A percentile compares a stretch with the other conserved stretches of the same genome.
Evolutionary conservation across 345 rosid genomes (phyloP).

Genomic region (Hibiscus mutabilis): DNA sequence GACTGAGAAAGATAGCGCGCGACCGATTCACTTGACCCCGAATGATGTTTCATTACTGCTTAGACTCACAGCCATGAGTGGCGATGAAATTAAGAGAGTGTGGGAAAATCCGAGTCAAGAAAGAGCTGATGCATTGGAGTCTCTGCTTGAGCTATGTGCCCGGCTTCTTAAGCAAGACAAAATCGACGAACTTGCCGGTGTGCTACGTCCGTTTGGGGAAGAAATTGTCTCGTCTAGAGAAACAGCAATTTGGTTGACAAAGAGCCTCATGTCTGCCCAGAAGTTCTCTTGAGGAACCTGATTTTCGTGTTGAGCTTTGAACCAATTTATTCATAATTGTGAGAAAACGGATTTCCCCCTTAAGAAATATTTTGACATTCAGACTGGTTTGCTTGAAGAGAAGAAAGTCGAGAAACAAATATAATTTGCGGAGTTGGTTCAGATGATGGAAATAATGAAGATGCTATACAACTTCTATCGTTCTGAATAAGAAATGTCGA

Average conservation of each 20-base stretch:
- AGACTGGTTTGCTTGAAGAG: slow-evolving; percentile 28
- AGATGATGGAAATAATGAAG: slow-evolving; percentile 16
- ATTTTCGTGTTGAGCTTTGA: slow-evolving; percentile 13
- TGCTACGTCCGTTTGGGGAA: slow-evolving; percentile 86
- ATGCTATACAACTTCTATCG: slow-evolving; percentile 36
- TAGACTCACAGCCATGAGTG: slow-evolving; percentile 41
- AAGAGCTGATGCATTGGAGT: slow-evolving; percentile 51
- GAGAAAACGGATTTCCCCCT: neutral
- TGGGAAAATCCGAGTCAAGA: slow-evolving; percentile 60
- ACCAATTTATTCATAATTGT: slow-evolving; percentile 21
- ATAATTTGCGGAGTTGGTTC: slow-evolving; percentile 5
- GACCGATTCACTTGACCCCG: slow-evolving; percentile 23
- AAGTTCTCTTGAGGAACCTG: slow-evolving; percentile 52
- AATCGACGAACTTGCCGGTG: slow-evolving; percentile 78
- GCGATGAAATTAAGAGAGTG: slow-evolving; percentile 36
- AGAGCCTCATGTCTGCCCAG: slow-evolving; percentile 74
- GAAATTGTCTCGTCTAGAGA: slow-evolving; percentile 90
- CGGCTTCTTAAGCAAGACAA: slow-evolving; percentile 81
- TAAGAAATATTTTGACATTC: slow-evolving; percentile 12
- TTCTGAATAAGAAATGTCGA: neutral
- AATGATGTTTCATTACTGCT: slow-evolving; percentile 50
- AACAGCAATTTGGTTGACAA: slow-evolving; percentile 97
- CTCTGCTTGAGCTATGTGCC: slow-evolving; percentile 86
- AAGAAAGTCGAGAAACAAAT: slow-evolving; percentile 10
- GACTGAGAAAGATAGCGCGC: slow-evolving; percentile 29